phyloP scores from a whole-genome alignment of 2,329 filamentous ascomycete genomes.

The Phaeosphaeriaceae sp. region DNA sequence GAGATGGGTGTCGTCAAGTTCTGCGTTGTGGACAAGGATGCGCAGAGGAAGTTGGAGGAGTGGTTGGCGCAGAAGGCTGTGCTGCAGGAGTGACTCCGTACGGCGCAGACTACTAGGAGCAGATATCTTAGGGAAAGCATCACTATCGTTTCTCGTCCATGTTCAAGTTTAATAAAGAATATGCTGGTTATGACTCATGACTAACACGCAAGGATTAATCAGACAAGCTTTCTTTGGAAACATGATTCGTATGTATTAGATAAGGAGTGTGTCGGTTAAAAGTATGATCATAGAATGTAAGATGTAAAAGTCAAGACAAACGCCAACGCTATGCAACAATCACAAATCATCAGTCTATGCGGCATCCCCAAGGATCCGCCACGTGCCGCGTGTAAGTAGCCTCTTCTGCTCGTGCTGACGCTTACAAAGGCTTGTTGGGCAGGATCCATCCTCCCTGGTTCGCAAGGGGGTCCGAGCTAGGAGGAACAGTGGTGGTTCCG shows the following conservation, averaged over 20 bases:
- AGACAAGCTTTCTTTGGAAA: too few relatives aligned
- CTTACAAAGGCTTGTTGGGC: constrained; percentile 34
- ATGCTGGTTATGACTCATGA: neutral
- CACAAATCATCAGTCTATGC: neutral
- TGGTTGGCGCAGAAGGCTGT: constrained; percentile 25
- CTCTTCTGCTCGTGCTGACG: neutral
- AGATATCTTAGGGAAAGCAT: neutral
- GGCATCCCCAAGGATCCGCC: neutral
- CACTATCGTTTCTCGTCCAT: neutral
- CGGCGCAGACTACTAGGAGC: neutral
- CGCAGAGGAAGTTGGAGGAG: constrained; percentile 29
- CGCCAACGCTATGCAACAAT: constrained; percentile 9
- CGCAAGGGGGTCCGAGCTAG: constrained; percentile 19
- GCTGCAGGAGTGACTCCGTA: constrained; percentile 9
- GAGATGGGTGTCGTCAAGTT: constrained; percentile 30
- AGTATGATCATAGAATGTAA: neutral
- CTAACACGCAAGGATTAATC: too few relatives aligned
- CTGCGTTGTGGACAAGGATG: constrained; percentile 34
- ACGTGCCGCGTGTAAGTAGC: neutral
- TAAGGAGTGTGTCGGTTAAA: neutral
- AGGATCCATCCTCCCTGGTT: constrained; percentile 31
- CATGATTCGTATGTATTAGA: neutral
- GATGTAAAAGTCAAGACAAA: neutral
- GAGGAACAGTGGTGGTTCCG: constrained; percentile 28
- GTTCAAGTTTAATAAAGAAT: neutral